Evolutionary conservation across 1,284 basidiomycete species (phyloP).

Genomic region (Veloporphyrellus conicus): DNA sequence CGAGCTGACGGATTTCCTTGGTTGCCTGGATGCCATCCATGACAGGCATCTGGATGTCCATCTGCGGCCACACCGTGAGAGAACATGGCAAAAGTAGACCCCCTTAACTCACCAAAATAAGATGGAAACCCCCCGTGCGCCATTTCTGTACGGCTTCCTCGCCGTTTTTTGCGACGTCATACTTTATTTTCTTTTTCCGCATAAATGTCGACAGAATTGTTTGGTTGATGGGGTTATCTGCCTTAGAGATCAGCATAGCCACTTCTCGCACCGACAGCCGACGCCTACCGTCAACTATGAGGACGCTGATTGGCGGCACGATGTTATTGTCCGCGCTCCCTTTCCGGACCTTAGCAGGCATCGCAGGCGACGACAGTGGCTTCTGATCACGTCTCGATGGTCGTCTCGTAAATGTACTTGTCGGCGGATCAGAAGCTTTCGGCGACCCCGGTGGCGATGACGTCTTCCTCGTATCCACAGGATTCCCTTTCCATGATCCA

Average conservation of each 20-base stretch:
- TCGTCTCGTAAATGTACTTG: constrained; percentile 26
- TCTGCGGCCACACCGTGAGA: constrained; percentile 48
- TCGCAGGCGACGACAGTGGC: constrained; percentile 21
- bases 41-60: constrained; percentile 99
- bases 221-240: constrained; percentile 99
- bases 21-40: constrained; percentile 99
- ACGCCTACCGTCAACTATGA: constrained; percentile 87
- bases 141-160: constrained; percentile 96
- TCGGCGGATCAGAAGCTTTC: constrained; percentile 25
- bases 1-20: constrained; percentile 88
- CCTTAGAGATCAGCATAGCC: constrained; percentile 11
- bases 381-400: constrained; percentile 30
- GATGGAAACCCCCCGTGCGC: constrained; percentile 89
- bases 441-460: constrained; percentile 37
- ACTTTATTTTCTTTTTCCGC: constrained; percentile 94
- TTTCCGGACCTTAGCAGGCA: constrained; percentile 23
- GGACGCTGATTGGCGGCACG: constrained; percentile 90
- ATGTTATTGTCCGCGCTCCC: constrained; percentile 50
- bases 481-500: constrained; percentile 29
- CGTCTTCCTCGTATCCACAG: constrained; percentile 32
- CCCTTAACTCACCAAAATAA: constrained; percentile 73
- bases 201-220: constrained; percentile 95
- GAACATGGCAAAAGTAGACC: background rate
- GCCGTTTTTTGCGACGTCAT: constrained; percentile 92
- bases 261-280: constrained; percentile 3